phyloP scores from a whole-genome alignment of 208 protist genomes.

The Crithidia mellificae region DNA sequence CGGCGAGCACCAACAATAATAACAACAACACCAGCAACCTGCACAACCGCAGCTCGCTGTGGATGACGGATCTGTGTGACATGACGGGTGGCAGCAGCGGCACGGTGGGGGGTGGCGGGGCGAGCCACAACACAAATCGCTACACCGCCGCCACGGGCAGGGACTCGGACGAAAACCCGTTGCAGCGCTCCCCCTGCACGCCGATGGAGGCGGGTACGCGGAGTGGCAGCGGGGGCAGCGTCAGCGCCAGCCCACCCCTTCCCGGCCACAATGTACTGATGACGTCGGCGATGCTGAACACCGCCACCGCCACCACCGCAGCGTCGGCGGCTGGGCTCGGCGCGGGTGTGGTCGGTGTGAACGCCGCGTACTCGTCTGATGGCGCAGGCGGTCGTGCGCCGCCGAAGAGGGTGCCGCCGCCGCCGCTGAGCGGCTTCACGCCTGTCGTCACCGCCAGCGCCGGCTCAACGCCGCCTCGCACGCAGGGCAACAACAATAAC shows the following conservation, averaged over 20 bases:
- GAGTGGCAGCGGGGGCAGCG: background rate
- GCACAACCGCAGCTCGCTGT: constrained; percentile 10
- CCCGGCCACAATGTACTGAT: too few relatives aligned
- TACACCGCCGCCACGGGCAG: background rate
- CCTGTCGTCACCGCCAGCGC: background rate
- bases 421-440: constrained; percentile 13
- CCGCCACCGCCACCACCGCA: background rate
- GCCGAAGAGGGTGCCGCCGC: constrained; percentile 8
- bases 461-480: background rate
- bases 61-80: constrained; percentile 7
- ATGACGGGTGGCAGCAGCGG: constrained; percentile 9
- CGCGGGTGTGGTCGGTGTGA: too few relatives aligned
- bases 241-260: too few relatives aligned
- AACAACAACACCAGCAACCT: too few relatives aligned
- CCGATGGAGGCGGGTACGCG: background rate
- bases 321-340: background rate
- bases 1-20: too few relatives aligned
- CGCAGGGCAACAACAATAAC: constrained; percentile 6
- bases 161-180: background rate
- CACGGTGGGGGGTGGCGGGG: too few relatives aligned
- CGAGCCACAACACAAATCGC: background rate
- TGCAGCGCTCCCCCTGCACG: constrained; percentile 3
- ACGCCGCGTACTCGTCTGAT: too few relatives aligned
- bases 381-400: background rate
- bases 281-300: too few relatives aligned